Percentiles rank a stretch among this genome's conserved stretches.
Evolutionary conservation across 495 filamentous ascomycete species (phyloP).

Genomic region (Hapsidospora chrysogenum): DNA sequence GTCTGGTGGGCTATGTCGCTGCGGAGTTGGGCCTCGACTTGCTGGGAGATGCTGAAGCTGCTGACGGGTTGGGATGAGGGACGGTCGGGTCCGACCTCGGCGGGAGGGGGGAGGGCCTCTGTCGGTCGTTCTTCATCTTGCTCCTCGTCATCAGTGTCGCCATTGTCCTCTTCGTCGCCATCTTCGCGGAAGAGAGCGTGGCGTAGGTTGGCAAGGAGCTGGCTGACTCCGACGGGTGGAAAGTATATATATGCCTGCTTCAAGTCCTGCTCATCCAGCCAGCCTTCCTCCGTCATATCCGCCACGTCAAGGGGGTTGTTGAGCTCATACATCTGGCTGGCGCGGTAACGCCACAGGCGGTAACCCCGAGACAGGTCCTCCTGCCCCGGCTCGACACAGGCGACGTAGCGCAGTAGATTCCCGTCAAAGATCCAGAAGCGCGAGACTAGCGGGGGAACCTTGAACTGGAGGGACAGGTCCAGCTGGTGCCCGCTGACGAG

Average conservation of each 20-base stretch:
- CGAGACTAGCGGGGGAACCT: slow-evolving; percentile 18
- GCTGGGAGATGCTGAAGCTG: slow-evolving; percentile 21
- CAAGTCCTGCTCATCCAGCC: slow-evolving; percentile 20
- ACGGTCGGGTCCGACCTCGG: neutral
- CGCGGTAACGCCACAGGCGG: neutral
- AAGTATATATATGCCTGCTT: slow-evolving; percentile 22
- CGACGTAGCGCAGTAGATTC: slow-evolving; percentile 31
- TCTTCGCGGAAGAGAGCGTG: slow-evolving; percentile 16
- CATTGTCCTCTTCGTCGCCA: slow-evolving; percentile 8
- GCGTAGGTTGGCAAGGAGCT: slow-evolving; percentile 26
- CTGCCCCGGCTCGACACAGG: slow-evolving; percentile 19
- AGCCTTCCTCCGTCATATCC: slow-evolving; percentile 23
- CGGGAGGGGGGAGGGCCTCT: neutral
- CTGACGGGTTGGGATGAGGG: neutral
- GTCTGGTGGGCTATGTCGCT: slow-evolving; percentile 26
- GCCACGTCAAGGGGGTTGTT: slow-evolving; percentile 28
- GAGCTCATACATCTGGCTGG: slow-evolving; percentile 29
- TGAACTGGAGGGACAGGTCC: slow-evolving; percentile 28
- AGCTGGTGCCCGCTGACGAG: slow-evolving; percentile 23
- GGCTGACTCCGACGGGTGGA: slow-evolving; percentile 26
- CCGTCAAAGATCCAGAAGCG: slow-evolving; percentile 33
- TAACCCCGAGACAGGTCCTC: neutral
- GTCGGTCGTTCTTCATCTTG: slow-evolving; percentile 6
- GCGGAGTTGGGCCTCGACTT: slow-evolving; percentile 26
- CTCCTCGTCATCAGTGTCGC: slow-evolving; percentile 3